Evolutionary conservation across 345 rosid genomes (phyloP).

Genomic region (Isatis tinctoria): DNA sequence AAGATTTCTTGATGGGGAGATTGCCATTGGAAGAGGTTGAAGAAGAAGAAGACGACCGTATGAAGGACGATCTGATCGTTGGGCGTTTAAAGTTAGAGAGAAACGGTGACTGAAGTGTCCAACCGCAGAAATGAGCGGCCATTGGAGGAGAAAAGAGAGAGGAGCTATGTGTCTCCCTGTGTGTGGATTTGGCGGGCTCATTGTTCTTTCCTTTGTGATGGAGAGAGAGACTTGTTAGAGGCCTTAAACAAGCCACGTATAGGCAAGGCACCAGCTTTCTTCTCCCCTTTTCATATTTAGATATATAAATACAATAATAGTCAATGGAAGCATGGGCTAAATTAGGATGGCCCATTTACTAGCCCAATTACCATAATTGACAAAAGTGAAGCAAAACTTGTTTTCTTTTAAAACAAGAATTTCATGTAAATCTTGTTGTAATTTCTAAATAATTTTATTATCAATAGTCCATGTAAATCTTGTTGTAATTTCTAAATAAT

Average conservation of each 20-base stretch:
- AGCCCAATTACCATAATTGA: too few species aligned
- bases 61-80: conserved; percentile 32
- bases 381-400: too few species aligned
- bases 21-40: conserved; percentile 38
- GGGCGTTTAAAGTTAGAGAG: conserved; percentile 25
- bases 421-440: too few species aligned
- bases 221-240: conserved; percentile 8
- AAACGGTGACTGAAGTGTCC: conserved; percentile 25
- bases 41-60: conserved; percentile 17
- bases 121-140: conserved; percentile 27
- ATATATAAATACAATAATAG: too few species aligned
- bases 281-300: too few species aligned
- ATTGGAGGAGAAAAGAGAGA: not conserved
- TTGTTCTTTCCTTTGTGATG: conserved; percentile 16
- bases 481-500: too few species aligned
- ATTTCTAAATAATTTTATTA: too few species aligned
- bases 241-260: conserved; percentile 38
- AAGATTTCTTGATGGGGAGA: conserved; percentile 29
- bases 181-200: conserved; percentile 26
- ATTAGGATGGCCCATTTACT: too few species aligned
- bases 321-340: too few species aligned
- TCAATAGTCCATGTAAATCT: too few species aligned
- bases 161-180: not conserved
- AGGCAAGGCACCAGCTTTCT: not conserved
- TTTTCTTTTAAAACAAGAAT: too few species aligned